Evolutionary conservation across 176 grass and related monocot genomes (phyloP), one percentile per base, ranked within the genome.

Genomic region (Oropetium thomaeum): DNA sequence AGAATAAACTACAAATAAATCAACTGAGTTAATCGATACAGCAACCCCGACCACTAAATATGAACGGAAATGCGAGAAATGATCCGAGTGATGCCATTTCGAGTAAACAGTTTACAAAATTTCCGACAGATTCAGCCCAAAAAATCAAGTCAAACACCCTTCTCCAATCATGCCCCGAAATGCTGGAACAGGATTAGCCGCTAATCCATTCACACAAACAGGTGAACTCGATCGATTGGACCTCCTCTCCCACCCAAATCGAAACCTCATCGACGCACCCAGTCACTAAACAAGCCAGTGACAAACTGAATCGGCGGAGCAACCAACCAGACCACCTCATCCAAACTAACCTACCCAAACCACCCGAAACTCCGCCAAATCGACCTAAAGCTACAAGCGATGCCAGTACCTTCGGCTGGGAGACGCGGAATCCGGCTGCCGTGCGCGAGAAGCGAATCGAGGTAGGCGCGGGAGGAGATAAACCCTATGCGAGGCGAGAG

Each of bases 401-500:
- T 2, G 66, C 4, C 1, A 27, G 51, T 81, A 82, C 77, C 30
- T 75, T 58, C 5, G 42, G 70, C 27, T 59, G 28, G 71, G 17
- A 5, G 68, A 22, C 10, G 26, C 1, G 68, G 74, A 69, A 83
- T 69, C 80, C 35, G 54, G 35, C 27, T 45, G 62, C 52, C 80
- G 74, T 74, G 43, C 35, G 73, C 52, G 48, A 47, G 52, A 74
- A 67, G 80, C 38, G 74, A 83, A 1, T 19, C 5, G 64, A 26
- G 32, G 25, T 23, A 74, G 70, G 5, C 17, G 4, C 2, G 37
- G n/a, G 23, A 72, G 67, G 74, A 41, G 85, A 87, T 87, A 83
- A 83, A 87, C 79, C 85, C 79, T 87, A 87, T 33, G 41, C 55
- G n/a, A 49, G 3, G 45, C 34, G 53, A 51, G 64, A 71, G 39